Evolutionary conservation across 2,329 filamentous ascomycete genomes (phyloP), one percentile per base, ranked within the genome.

Genomic region (Acrocalymma vagum): DNA sequence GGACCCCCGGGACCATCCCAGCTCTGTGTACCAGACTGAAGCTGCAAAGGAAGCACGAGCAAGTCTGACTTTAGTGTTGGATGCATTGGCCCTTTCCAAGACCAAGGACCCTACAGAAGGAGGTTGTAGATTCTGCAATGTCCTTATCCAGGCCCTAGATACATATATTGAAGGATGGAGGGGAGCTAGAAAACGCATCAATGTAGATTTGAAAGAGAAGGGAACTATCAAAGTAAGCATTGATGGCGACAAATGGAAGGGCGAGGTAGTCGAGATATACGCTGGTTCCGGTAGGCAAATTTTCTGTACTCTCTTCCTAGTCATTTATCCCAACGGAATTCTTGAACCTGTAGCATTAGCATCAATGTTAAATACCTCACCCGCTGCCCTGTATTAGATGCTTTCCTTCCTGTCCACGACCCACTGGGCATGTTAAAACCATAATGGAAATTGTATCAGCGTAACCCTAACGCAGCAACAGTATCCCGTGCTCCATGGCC

Each of bases 401-500:
- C n/a, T n/a, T n/a, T n/a, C n/a, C n/a, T n/a, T n/a, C n/a, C n/a
- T n/a, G n/a, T n/a, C n/a, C n/a, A n/a, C n/a, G n/a, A n/a, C n/a
- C n/a, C n/a, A 15, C 17, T 28, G n/a, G n/a, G n/a, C n/a, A n/a
- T 13, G 6, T n/a, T 13, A 15, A 6, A 5, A 28, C 9, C 17
- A 9, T 21, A 3, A 6, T 18, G n/a, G 14, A 32, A n/a, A 8
- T 32, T 32, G 5, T 17, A 18, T 9, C 15, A 5, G 14, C 3
- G n/a, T n/a, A n/a, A n/a, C n/a, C n/a, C n/a, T n/a, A n/a, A n/a
- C n/a, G n/a, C n/a, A n/a, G n/a, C n/a, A n/a, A n/a, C 20, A 67
- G 63, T 53, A 36, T 53, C 55, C n/a, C 55, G 59, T 7, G 35
- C 58, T 15, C 61, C 62, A 7, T 67, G 61, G 64, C 53, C 62